A percentile compares a stretch with the other conserved stretches of the same genome.
Conservation (phyloP, 176 grass and related monocot species). For the maize (Zea mays) region Zm-B73-REFERENCE-NAM-5.0 NC_050099.1:200973501-200974000, state of each 20-base stretch:
- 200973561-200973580: conserved; percentile 72
- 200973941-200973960: conserved; percentile 44
- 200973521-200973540: conserved; percentile 72
- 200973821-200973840: conserved; percentile 68
- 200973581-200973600: conserved; percentile 66
- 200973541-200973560: conserved; percentile 76
- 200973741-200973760: conserved; percentile 10
- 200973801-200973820: conserved; percentile 56
- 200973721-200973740: conserved; percentile 33
- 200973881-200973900: conserved; percentile 42
- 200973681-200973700: not conserved
- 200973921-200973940: conserved; percentile 55
- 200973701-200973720: not conserved
- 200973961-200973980: conserved; percentile 47
- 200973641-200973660: conserved; percentile 70
- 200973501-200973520: conserved; percentile 67
- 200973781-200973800: conserved; percentile 70
- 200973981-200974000: conserved; percentile 54
- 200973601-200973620: conserved; percentile 68
- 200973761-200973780: conserved; percentile 46
- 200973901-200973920: conserved; percentile 51
- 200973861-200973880: conserved; percentile 36
- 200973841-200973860: conserved; percentile 58
- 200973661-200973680: not conserved
- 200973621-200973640: conserved; percentile 78